Base-by-base conservation (phyloP, 371 early-diverging fungal species). In the Chytridiales sp. region DNA sequence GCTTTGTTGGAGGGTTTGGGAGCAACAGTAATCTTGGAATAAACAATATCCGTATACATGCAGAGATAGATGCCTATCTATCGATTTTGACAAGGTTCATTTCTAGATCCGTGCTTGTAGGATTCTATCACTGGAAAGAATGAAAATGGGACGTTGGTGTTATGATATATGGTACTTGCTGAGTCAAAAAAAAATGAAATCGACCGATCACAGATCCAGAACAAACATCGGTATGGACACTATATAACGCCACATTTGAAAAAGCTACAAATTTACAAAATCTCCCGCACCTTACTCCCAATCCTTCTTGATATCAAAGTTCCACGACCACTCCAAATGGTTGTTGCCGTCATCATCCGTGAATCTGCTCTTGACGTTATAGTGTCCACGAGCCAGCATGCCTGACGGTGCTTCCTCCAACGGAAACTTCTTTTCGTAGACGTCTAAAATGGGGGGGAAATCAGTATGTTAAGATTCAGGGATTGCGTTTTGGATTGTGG, bases 1-100 rank as follows among this genome's bases (percentile, higher is more conserved):
- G 89, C 89, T 82, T 81, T 88, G 24, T 83, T 97, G 58, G 95
- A 97, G 70, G 92, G 90, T 22, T 70, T 93, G 59, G 98, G 98
- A 59, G 98, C 94, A 41, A 92, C 94, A 43, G 87, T 97, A 54
- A 70, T 83, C 19, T 76, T 97, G 67, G 97, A 96, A 76, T 97
- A 94, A 48, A 35, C 31, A 32, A 47, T 50, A 40, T n/a, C n/a
- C 9, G 13, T 29, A 19, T 50, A 11, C 30, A 2, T n/a, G n/a
- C n/a, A n/a, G n/a, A n/a, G n/a, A n/a, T n/a, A n/a, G n/a, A n/a
- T n/a, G n/a, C n/a, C n/a, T n/a, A n/a, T n/a, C n/a, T n/a, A n/a
- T n/a, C n/a, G n/a, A n/a, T n/a, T n/a, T n/a, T n/a, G n/a, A n/a
- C n/a, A n/a, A n/a, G n/a, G n/a, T n/a, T n/a, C n/a, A n/a, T n/a